These are phyloP conservation scores for Somion occarium DNA, from an alignment of 1,284 basidiomycete species.

Conservation along the genomic window DNA sequence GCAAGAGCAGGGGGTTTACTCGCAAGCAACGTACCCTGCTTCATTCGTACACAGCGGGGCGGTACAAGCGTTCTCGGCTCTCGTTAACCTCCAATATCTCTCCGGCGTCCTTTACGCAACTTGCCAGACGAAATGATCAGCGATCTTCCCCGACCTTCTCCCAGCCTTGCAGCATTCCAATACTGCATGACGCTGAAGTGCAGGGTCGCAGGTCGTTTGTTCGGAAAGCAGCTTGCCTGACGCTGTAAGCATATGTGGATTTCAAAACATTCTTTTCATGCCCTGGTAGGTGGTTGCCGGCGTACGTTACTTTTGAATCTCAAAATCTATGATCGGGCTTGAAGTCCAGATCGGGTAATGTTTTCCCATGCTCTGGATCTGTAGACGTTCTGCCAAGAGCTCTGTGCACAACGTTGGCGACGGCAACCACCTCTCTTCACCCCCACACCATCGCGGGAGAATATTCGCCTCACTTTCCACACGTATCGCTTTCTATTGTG, in stretches of 20 bases:
- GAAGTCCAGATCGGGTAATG: not conserved
- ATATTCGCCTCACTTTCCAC: not conserved
- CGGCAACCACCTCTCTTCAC: not conserved
- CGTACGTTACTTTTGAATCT: no score
- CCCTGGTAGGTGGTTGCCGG: no score
- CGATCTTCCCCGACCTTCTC: not conserved
- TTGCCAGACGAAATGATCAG: not conserved
- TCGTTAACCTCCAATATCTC: not conserved
- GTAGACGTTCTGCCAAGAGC: not conserved
- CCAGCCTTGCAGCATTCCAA: not conserved
- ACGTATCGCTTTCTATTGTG: not conserved
- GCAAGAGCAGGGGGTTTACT: not conserved
- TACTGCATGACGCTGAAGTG: no score
- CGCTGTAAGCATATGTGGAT: no score
- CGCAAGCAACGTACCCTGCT: no score
- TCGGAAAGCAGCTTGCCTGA: no score
- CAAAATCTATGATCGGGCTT: no score
- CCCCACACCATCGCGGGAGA: conserved; percentile 1
- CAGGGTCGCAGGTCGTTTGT: no score
- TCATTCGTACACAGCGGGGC: not conserved
- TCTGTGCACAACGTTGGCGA: not conserved
- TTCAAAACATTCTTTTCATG: no score
- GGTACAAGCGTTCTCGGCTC: not conserved
- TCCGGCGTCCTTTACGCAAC: not conserved
- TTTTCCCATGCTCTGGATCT: not conserved